These are phyloP conservation scores for Funneliformis geosporum DNA, from an alignment of 192 early-diverging fungal species.

Conservation along the genomic window DNA sequence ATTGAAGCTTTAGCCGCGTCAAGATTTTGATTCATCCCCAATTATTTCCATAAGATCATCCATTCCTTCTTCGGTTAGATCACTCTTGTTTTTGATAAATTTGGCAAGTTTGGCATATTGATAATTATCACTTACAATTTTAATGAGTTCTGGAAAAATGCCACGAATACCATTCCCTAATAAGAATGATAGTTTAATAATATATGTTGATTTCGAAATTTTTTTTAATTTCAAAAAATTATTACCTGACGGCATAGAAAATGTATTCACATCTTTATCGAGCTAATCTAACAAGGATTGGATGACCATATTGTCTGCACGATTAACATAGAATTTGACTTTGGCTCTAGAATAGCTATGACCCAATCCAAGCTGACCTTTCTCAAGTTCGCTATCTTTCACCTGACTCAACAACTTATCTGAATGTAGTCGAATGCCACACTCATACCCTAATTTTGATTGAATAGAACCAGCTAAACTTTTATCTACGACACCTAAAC, in stretches of 20 bases:
- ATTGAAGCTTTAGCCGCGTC: slow-evolving; percentile 95
- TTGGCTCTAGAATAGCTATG: slow-evolving; percentile 98
- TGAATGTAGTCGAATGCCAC: slow-evolving; percentile 86
- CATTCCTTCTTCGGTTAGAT: slow-evolving; percentile 74
- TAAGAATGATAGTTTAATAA: not conserved
- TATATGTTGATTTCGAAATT: not conserved
- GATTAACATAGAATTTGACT: slow-evolving; percentile 99
- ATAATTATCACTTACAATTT: slow-evolving; percentile 93
- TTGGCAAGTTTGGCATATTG: slow-evolving; percentile 88
- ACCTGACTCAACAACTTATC: slow-evolving; percentile 87
- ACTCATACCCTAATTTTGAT: slow-evolving; percentile 22
- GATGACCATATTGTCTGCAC: slow-evolving; percentile 92
- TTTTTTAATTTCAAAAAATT: not conserved
- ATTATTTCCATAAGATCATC: slow-evolving; percentile 80
- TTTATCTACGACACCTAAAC: slow-evolving; percentile 27
- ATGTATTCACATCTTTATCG: slow-evolving; percentile 99
- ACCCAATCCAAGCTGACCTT: slow-evolving; percentile 95
- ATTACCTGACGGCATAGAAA: slow-evolving; percentile 85
- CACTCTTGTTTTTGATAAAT: slow-evolving; percentile 88
- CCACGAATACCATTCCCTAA: slow-evolving; percentile 99
- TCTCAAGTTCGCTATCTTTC: slow-evolving; percentile 90
- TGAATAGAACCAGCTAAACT: slow-evolving; percentile 23
- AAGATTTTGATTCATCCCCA: slow-evolving; percentile 74
- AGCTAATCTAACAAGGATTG: slow-evolving; percentile 93
- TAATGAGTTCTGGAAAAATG: slow-evolving; percentile 99